Base-by-base conservation (phyloP, 2,329 filamentous ascomycete genomes). In the Colletotrichum melonis region DNA sequence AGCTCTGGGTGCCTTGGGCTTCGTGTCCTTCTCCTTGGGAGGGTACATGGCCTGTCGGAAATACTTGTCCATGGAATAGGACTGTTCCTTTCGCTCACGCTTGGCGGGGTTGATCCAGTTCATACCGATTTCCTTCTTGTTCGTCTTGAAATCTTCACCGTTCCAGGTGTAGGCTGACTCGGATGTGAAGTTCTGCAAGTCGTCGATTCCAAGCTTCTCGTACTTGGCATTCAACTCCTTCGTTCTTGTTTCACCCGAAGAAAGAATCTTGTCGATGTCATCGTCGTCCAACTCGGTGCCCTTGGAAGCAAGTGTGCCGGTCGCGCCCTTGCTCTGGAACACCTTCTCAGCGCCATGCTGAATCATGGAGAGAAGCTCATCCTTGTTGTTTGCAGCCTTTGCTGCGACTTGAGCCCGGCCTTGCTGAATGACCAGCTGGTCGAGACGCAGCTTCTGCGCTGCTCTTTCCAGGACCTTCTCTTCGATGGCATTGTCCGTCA, bases 81-180 rank as follows among this genome's bases (percentile, higher is more conserved):
- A 95, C 81, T 98, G 95, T 80, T 98, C 96, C 83, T 98, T 99
- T 79, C 97, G 94, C 85, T 99, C 97, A 83, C 97, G 95, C 88
- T 99, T 99, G 19, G 96, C 92, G 2, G 97, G 97, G 79, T 99
- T 98, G 85, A 99, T 99, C 97, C 97, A 99, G 79, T 88, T 95
- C 76, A 98, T 90, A 62, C 94, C 95, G 75, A 98, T 94, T 63
- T 97, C 95, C 82, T 97, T 97, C 85, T 97, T 97, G 80, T 92
- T 91, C 72, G 93, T 94, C 66, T 95, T 94, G 81, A 99, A 99
- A 79, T 96, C 96, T 84, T 98, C 93, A 59, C 97, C 97, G 76
- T 99, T 99, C 97, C 97, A 99, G 81, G 98, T 97, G 79, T 99
- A 99, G 0, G 97, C 95, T 67, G 95, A 98, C 79, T 99, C 97